A percentile compares a stretch with the other conserved stretches of the same genome.
These are phyloP conservation scores for Leersia perrieri DNA, from an alignment of 176 grass and related monocot species.

Conservation along the genomic window DNA sequence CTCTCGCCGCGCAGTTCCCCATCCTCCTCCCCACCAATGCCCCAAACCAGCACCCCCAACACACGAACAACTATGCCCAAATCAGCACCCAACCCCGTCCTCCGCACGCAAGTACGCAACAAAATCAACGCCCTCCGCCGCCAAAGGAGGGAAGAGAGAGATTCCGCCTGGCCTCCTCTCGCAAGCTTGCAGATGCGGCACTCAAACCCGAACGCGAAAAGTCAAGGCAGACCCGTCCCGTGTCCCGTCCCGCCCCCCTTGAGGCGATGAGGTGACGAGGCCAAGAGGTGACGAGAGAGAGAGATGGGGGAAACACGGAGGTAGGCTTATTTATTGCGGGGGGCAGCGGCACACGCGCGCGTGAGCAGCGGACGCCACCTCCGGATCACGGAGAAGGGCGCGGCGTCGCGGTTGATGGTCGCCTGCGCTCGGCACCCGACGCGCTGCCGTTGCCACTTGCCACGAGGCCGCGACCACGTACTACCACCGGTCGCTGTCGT, in stretches of 20 bases:
- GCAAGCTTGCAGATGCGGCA: conserved; percentile 28
- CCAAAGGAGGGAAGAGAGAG: not conserved
- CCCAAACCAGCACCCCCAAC: not conserved
- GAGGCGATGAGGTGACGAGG: conserved; percentile 13
- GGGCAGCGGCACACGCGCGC: conserved; percentile 25
- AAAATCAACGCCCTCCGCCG: not conserved
- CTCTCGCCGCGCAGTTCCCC: conserved; percentile 58
- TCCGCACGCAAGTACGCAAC: not conserved
- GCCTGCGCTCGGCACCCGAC: conserved; percentile 13
- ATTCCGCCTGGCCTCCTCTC: conserved; percentile 8
- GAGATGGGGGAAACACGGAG: not conserved
- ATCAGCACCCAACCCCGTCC: not conserved
- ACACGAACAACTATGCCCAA: conserved; percentile 22
- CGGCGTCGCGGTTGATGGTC: not conserved
- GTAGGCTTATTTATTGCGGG: conserved; percentile 47
- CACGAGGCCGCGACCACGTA: too few species aligned
- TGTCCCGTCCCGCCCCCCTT: too few species aligned
- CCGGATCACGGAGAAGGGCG: conserved; percentile 21
- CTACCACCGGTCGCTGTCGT: not conserved
- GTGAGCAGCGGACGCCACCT: conserved; percentile 5
- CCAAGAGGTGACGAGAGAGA: not conserved
- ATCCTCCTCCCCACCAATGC: too few species aligned
- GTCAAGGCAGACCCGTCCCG: conserved; percentile 38
- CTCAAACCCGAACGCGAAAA: conserved; percentile 23
- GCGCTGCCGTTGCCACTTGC: conserved; percentile 29